These are phyloP conservation scores for Botryosphaeria dothidea DNA, from an alignment of 2,329 filamentous ascomycete species.

Conservation along the genomic window DNA sequence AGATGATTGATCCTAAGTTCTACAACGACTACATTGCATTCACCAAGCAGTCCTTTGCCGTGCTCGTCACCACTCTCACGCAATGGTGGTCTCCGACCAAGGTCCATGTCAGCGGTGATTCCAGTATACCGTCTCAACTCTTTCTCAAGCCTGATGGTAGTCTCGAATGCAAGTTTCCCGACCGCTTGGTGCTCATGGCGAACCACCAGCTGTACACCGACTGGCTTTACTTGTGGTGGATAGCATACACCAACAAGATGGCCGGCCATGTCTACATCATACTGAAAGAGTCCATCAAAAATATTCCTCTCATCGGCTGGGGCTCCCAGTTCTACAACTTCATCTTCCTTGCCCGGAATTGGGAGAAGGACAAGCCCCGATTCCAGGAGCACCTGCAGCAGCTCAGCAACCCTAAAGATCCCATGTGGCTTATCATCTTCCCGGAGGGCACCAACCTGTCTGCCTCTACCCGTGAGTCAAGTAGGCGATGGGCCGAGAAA, in stretches of 20 bases:
- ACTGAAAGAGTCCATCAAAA: conserved; percentile 81
- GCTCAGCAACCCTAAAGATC: conserved; percentile 68
- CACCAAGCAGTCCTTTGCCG: conserved; percentile 81
- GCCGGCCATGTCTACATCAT: conserved; percentile 90
- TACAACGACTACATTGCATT: conserved; percentile 87
- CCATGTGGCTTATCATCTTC: conserved; percentile 90
- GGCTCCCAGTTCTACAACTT: conserved; percentile 87
- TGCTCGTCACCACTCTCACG: conserved; percentile 76
- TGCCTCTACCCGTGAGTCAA: conserved; percentile 68
- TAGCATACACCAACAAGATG: conserved; percentile 81
- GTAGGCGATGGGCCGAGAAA: conserved; percentile 75
- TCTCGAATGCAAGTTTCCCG: conserved; percentile 76
- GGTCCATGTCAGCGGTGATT: conserved; percentile 81
- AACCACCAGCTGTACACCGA: conserved; percentile 87
- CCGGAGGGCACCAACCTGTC: conserved; percentile 86
- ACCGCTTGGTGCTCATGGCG: conserved; percentile 79
- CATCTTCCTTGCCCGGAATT: conserved; percentile 89
- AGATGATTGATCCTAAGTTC: conserved; percentile 72
- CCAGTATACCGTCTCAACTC: conserved; percentile 75
- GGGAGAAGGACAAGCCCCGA: conserved; percentile 76
- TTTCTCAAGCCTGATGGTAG: conserved; percentile 68
- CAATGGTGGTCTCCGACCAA: conserved; percentile 85
- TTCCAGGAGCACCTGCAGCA: conserved; percentile 72
- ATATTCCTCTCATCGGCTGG: conserved; percentile 75
- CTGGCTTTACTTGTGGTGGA: conserved; percentile 93